Conservation (phyloP, 2,329 filamentous ascomycete genomes). For the Hymenoscyphus fraxineus region DNA sequence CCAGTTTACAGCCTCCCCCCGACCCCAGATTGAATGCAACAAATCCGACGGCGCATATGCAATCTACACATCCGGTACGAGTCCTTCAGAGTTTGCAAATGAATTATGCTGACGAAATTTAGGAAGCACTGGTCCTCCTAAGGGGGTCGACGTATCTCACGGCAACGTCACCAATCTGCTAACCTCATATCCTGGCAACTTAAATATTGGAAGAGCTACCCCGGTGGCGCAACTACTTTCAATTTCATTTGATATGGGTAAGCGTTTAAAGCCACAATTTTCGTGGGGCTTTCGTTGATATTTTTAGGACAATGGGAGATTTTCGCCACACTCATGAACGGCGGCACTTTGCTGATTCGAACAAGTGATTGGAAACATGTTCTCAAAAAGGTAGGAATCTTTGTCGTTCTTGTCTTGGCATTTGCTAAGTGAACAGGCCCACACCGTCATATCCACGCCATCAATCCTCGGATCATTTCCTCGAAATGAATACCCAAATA, state of each 20-base stretch:
- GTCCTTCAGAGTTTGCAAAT: conserved; percentile 31
- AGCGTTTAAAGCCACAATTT: conserved; percentile 18
- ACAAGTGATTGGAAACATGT: conserved; percentile 47
- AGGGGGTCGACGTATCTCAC: conserved; percentile 69
- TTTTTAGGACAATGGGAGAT: conserved; percentile 56
- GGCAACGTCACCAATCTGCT: conserved; percentile 52
- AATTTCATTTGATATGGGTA: conserved; percentile 60
- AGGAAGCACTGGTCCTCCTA: conserved; percentile 71
- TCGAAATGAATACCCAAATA: conserved; percentile 46
- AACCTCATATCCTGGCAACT: conserved; percentile 46
- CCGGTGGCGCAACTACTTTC: conserved; percentile 54
- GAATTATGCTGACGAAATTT: conserved; percentile 33
- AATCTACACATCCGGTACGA: conserved; percentile 27
- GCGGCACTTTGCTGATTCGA: conserved; percentile 52
- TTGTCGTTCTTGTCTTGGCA: neutral
- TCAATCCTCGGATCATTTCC: conserved; percentile 50
- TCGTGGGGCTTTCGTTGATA: neutral
- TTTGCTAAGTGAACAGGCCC: conserved; percentile 8
- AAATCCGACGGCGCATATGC: conserved; percentile 22
- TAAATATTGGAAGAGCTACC: conserved; percentile 48
- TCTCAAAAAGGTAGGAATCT: conserved; percentile 40
- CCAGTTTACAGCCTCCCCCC: neutral
- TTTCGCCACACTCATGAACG: conserved; percentile 53
- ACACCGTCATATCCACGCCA: conserved; percentile 53
- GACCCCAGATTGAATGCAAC: conserved; percentile 16